Base-by-base conservation (phyloP, 202 grass and related monocot genomes). In the Elaeis oleifera region DNA sequence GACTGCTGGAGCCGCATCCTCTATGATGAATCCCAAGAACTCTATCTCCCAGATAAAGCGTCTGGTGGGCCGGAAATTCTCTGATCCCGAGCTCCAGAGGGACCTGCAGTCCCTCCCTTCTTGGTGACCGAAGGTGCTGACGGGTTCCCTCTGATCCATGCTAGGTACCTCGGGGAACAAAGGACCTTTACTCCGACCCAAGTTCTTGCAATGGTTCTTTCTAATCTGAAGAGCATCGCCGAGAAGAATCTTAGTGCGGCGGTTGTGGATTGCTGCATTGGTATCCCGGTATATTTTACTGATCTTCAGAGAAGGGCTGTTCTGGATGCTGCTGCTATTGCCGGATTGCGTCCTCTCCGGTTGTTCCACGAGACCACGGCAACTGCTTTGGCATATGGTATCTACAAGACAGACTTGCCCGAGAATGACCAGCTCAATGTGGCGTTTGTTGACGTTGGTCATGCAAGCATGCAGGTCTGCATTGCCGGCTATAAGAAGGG, bases 401-500 rank as follows among this genome's bases (percentile, higher is more conserved):
- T 99, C 39, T 99, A 99, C 52, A 99, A 87, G 65, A 99, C 88
- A 0, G 95, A 99, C 53, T 79, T 99, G 26, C 85, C 95, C 0
- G 88, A 99, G 73, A 81, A 82, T 23, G 95, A 94, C 8, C 88
- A 94, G 69, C 24, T 99, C 53, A 99, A 94, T 8, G 95, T 99
- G 1, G 95, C 85, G 6, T 99, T 99, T 52, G 95, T 99, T 24
- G 95, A 99, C 61, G 80, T 99, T 14, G 95, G 95, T 22, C 83
- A 99, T 76, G 95, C 88, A 31, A 94, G 95, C 78, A 87, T 99
- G 95, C 95, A 99, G 60, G 88, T 99, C 3, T 84, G 85, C 71
- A 89, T 99, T 65, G 85, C 77, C 4, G 89, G 85, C 18, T 99
- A 73, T 63, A 99, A 82, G 68, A 99, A 94, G 64, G 95, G 95